A percentile compares a stretch with the other conserved stretches of the same genome.
Conservation (phyloP, 768 basidiomycete species). For the Pulveroboletus ravenelii region DNA sequence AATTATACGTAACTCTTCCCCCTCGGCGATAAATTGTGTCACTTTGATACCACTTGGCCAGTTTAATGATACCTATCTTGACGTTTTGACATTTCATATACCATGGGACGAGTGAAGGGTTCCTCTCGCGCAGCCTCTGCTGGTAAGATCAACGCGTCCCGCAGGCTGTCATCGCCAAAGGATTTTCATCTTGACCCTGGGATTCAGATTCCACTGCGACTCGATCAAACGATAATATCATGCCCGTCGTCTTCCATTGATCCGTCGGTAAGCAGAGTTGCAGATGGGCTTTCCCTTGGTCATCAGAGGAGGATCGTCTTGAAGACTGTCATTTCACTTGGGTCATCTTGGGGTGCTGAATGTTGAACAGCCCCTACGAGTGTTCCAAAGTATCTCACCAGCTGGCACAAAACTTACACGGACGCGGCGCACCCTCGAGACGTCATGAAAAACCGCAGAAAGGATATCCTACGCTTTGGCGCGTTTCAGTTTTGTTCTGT, state of each 20-base stretch:
- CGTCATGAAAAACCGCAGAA: not conserved
- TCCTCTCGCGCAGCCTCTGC: not conserved
- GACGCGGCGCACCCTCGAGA: too few relatives aligned
- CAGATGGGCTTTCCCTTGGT: too few relatives aligned
- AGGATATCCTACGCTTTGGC: not conserved
- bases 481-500: not conserved
- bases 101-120: not conserved
- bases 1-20: constrained; percentile 8
- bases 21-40: constrained; percentile 4
- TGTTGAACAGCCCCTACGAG: too few relatives aligned
- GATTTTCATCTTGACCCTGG: not conserved
- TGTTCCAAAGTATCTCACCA: too few relatives aligned
- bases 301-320: too few relatives aligned
- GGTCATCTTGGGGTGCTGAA: too few relatives aligned
- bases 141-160: not conserved
- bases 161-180: not conserved
- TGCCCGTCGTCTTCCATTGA: too few relatives aligned
- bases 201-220: not conserved
- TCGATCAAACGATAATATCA: too few relatives aligned
- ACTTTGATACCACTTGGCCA: not conserved
- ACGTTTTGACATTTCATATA: not conserved
- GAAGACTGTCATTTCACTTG: too few relatives aligned
- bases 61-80: not conserved
- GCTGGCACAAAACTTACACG: too few relatives aligned
- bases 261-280: too few relatives aligned